Evolutionary conservation across 202 grass and related monocot species (phyloP), one percentile per base, ranked within the genome.

Genomic region (Panicum virgatum): DNA sequence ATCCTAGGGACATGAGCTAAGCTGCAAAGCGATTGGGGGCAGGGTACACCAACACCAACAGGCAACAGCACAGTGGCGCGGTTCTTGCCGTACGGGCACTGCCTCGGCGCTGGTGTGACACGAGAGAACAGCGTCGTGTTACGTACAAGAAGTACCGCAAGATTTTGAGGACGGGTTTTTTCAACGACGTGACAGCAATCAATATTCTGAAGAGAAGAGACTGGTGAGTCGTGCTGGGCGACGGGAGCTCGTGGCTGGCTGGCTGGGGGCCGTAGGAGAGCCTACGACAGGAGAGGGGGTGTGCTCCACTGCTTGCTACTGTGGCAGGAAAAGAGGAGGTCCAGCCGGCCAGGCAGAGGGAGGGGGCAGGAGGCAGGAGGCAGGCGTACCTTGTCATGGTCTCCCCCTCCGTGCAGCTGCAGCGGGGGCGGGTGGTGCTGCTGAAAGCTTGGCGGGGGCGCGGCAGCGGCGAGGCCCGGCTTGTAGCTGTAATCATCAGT

Each of bases 381-480:
- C 45, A 62, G 77, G 79, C 12, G 76, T 91, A 92, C 92, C 92
- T 94, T 94, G 69, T 94, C 95, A 78, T 90, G 83, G 88, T 82
- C 79, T 86, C 78, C 68, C 53, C 50, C 68, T 89, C 78, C 88
- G 83, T 89, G 88, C 83, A 82, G 88, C 66, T 51, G 80, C 86
- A 60, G 40, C 54, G 63, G 76, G 56, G 65, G 85, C 47, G 85
- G 80, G 80, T 43, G 59, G 27, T 34, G 79, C 56, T 78, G 87
- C 69, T 91, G 85, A 88, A 89, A 87, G 84, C 84, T 83, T 80
- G 80, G 71, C 11, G 72, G n/a, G n/a, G n/a, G n/a, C n/a, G n/a
- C 40, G 23, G 72, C 85, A 62, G 86, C 34, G 66, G 81, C 53
- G 76, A 76, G 70, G 76, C 43, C 83, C 75, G 88, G 88, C 75